Percentiles rank a stretch among this genome's conserved stretches.
Evolutionary conservation across 2,329 filamentous ascomycete species (phyloP).

Genomic region (Colletotrichum salicis): DNA sequence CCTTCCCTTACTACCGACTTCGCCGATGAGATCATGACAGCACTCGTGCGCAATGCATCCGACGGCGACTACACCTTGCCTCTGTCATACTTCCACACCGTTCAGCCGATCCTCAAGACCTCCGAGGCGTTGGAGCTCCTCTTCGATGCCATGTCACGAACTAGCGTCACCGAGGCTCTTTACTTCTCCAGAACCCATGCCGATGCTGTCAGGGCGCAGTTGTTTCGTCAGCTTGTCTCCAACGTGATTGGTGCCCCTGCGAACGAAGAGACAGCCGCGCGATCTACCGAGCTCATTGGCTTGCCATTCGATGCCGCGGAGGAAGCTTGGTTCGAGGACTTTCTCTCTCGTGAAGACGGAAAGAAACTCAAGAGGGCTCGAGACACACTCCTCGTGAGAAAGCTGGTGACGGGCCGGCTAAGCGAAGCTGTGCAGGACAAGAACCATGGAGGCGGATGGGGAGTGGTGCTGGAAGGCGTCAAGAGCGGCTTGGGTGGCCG

Average conservation of each 20-base stretch:
- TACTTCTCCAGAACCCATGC: conserved; percentile 76
- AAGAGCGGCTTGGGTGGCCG: conserved; percentile 52
- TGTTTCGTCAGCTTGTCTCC: conserved; percentile 75
- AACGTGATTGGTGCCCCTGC: conserved; percentile 61
- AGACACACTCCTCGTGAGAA: conserved; percentile 80
- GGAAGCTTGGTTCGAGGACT: conserved; percentile 79
- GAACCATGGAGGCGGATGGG: conserved; percentile 58
- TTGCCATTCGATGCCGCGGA: conserved; percentile 78
- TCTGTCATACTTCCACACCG: conserved; percentile 82
- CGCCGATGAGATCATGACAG: conserved; percentile 81
- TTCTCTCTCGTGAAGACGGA: conserved; percentile 72
- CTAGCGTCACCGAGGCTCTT: conserved; percentile 78
- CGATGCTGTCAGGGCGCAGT: conserved; percentile 67
- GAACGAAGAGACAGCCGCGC: conserved; percentile 57
- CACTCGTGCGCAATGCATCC: conserved; percentile 71
- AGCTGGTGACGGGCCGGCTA: conserved; percentile 73
- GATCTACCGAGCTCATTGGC: conserved; percentile 76
- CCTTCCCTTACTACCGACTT: conserved; percentile 85
- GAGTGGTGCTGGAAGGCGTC: conserved; percentile 61
- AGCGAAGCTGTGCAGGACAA: conserved; percentile 58
- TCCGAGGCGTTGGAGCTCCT: conserved; percentile 71
- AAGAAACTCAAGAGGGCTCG: conserved; percentile 72
- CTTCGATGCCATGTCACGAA: conserved; percentile 74
- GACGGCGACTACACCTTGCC: conserved; percentile 72
- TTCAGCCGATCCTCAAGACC: conserved; percentile 76